Conservation (phyloP, 495 filamentous ascomycete species). For the Parmelia sp. region DNA sequence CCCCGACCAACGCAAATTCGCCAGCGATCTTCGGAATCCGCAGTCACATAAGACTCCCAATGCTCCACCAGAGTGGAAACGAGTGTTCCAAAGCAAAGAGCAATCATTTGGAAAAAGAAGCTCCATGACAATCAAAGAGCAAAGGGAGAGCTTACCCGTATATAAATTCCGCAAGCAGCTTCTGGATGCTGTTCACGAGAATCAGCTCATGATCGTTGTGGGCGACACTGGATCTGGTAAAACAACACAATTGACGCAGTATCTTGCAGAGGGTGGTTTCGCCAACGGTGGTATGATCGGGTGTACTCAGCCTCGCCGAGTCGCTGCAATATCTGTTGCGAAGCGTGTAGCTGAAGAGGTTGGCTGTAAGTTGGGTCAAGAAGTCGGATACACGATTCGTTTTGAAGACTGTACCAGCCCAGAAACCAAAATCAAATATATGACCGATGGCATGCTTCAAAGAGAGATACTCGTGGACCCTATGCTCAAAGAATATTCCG, state of each 20-base stretch:
- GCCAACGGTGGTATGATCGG: conserved; percentile 87
- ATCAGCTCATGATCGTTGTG: conserved; percentile 92
- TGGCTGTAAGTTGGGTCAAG: conserved; percentile 79
- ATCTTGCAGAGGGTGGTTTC: conserved; percentile 86
- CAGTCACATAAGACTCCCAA: conserved; percentile 53
- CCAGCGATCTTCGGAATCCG: conserved; percentile 64
- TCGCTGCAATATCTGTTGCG: conserved; percentile 94
- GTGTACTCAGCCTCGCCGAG: conserved; percentile 94
- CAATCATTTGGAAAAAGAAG: conserved; percentile 80
- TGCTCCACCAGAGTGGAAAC: conserved; percentile 87
- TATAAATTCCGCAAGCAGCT: conserved; percentile 85
- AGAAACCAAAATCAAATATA: conserved; percentile 94
- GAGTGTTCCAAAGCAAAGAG: conserved; percentile 73
- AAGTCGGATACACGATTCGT: conserved; percentile 95
- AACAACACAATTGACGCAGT: conserved; percentile 94
- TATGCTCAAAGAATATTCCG: conserved; percentile 77
- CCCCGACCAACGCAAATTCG: conserved; percentile 78
- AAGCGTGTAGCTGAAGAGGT: conserved; percentile 97
- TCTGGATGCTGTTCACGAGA: conserved; percentile 76
- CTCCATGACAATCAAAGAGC: conserved; percentile 89
- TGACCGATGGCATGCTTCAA: conserved; percentile 98
- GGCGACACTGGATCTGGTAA: conserved; percentile 98
- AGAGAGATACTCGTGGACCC: conserved; percentile 90
- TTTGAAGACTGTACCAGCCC: conserved; percentile 93
- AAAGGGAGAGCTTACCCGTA: conserved; percentile 83